Evolutionary conservation across 768 basidiomycete genomes (phyloP).

Genomic region (Macrocybe gigantea): DNA sequence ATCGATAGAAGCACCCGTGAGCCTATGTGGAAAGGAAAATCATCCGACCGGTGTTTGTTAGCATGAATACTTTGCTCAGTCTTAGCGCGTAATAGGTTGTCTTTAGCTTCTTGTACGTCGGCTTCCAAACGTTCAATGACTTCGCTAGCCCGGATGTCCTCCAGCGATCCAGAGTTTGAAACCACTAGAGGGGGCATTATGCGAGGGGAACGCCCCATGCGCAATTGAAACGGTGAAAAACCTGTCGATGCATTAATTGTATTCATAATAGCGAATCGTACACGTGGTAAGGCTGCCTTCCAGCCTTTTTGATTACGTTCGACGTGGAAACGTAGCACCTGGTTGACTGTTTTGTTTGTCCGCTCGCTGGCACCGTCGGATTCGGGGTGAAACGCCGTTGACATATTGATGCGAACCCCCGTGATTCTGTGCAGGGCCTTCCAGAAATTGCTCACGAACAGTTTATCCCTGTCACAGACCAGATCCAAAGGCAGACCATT

Average conservation of each 20-base stretch:
- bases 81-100: constrained; percentile 14
- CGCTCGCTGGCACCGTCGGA: neutral
- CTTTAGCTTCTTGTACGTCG: constrained; percentile 2
- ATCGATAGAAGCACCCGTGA: constrained; percentile 25
- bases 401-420: too few species aligned
- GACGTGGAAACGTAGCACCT: constrained; percentile 17
- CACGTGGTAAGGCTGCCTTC: constrained; percentile 13
- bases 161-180: neutral
- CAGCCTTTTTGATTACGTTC: constrained; percentile 22
- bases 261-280: constrained; percentile 25
- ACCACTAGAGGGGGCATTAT: constrained; percentile 15
- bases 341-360: too few species aligned
- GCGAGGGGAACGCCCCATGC: constrained; percentile 12
- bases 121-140: constrained; percentile 6
- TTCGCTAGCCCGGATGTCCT: neutral
- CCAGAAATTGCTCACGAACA: too few species aligned
- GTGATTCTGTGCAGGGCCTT: too few species aligned
- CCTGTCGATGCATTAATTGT: constrained; percentile 20
- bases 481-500: too few species aligned
- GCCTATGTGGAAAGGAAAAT: neutral
- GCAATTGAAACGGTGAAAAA: neutral
- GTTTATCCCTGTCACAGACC: too few species aligned
- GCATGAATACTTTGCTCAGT: constrained; percentile 15
- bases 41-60: constrained; percentile 3
- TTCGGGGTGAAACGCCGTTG: neutral